These are phyloP conservation scores for Trifolium repens DNA, from an alignment of 306 rosid species.

Conservation along the genomic window DNA sequence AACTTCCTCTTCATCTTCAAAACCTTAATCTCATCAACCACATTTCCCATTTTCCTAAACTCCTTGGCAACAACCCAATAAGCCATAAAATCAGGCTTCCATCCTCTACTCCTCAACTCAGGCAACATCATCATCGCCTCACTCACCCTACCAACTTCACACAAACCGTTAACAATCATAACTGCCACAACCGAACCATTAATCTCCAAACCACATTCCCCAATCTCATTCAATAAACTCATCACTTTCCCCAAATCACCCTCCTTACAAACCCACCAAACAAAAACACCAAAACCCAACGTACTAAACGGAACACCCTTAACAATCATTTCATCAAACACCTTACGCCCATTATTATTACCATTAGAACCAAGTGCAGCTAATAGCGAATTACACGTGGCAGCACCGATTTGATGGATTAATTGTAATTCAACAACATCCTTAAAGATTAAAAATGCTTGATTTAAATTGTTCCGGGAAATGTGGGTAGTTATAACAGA, in stretches of 20 bases:
- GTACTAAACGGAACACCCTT: slow-evolving; percentile 60
- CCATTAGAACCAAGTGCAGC: slow-evolving; percentile 80
- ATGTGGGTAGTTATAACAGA: slow-evolving; percentile 62
- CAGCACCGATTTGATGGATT: slow-evolving; percentile 49
- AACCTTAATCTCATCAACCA: slow-evolving; percentile 68
- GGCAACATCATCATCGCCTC: slow-evolving; percentile 70
- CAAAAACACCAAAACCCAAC: slow-evolving; percentile 79
- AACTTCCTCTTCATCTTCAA: slow-evolving; percentile 92
- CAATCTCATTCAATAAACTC: slow-evolving; percentile 58
- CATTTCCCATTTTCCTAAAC: slow-evolving; percentile 52
- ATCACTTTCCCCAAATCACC: slow-evolving; percentile 53
- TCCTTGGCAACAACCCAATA: slow-evolving; percentile 76
- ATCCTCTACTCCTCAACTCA: slow-evolving; percentile 70
- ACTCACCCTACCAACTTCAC: slow-evolving; percentile 53
- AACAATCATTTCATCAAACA: slow-evolving; percentile 68
- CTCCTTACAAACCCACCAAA: slow-evolving; percentile 60
- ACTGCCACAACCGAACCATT: slow-evolving; percentile 78
- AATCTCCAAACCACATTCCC: slow-evolving; percentile 52
- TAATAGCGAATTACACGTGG: slow-evolving; percentile 65
- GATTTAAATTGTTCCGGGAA: slow-evolving; percentile 50
- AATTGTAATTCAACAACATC: slow-evolving; percentile 26
- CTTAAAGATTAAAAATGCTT: slow-evolving; percentile 61
- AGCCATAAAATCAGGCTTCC: slow-evolving; percentile 94
- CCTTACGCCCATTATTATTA: slow-evolving; percentile 55
- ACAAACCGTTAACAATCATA: slow-evolving; percentile 71